Percentiles rank a stretch among this genome's conserved stretches.
Conservation (phyloP, 1,139 yeast genomes). For the Yamadazyma trypodendri region DNA sequence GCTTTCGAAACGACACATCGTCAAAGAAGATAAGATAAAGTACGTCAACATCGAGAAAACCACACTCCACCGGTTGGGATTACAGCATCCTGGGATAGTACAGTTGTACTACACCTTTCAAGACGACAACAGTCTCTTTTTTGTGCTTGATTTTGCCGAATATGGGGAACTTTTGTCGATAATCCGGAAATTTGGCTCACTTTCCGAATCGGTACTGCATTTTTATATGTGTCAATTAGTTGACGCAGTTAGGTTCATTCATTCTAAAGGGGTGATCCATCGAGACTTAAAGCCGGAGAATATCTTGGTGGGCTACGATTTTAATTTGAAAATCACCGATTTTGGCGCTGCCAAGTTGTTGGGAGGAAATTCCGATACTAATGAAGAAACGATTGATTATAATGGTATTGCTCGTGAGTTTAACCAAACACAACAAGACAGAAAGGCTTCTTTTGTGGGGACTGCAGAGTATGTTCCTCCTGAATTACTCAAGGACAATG, state of each 20-base stretch:
- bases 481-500: conserved; percentile 78
- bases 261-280: conserved; percentile 81
- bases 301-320: conserved; percentile 72
- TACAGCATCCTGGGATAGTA: conserved; percentile 64
- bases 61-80: conserved; percentile 68
- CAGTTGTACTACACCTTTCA: conserved; percentile 77
- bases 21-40: conserved; percentile 75
- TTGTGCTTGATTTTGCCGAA: conserved; percentile 76
- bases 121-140: conserved; percentile 68
- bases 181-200: conserved; percentile 73
- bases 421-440: conserved; percentile 15
- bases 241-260: conserved; percentile 86
- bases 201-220: conserved; percentile 72
- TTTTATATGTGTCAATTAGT: conserved; percentile 77
- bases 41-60: conserved; percentile 78
- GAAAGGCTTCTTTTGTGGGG: conserved; percentile 73
- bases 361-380: conserved; percentile 37
- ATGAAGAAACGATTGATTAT: conserved; percentile 41
- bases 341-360: conserved; percentile 95
- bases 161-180: conserved; percentile 72
- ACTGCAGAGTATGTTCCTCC: conserved; percentile 82
- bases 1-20: conserved; percentile 69
- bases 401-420: conserved; percentile 17
- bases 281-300: conserved; percentile 96
- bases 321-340: conserved; percentile 90